Evolutionary conservation across 2,329 filamentous ascomycete species (phyloP), one percentile per base, ranked within the genome.

Genomic region (Verticillium dahliae): DNA sequence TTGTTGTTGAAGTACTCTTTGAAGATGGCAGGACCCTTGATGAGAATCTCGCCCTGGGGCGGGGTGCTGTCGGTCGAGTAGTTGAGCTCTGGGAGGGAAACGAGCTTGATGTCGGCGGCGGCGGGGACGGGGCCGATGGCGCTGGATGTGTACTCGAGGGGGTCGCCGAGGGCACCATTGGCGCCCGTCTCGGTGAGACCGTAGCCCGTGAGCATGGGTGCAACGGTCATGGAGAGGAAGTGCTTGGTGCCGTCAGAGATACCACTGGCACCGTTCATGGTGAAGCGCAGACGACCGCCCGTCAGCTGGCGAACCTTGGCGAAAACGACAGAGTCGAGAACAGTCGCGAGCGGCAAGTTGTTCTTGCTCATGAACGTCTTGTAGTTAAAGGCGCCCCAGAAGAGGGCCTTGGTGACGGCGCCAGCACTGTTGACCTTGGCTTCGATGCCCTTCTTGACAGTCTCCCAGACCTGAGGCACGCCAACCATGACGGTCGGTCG

Each of bases 391-490:
- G 86, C 85, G 39, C 80, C 80, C 85, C 85, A 88, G 82, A 99
- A 99, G 65, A 98, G 77, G 69, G 88, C 87, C 76, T 82, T 88
- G 62, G 89, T 83, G 52, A 98, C 62, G n/a, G 83, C 75, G 69
- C 87, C 88, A 64, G 89, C 84, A 62, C 83, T 79, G 71, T 90
- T 89, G 63, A 98, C 88, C 75, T 92, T 92, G 69, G 80, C 78
- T 66, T 94, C 80, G 69, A 99, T 90, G 60, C 95, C 95, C 81
- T 99, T 99, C 81, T 92, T 94, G 70, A 99, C 90, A 1, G 91
- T 93, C 78, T 99, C 95, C 93, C 94, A 99, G 37, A 99, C 90
- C 62, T 96, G 93, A 1, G 95, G 95, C 3, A 99, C 95, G 74
- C 95, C 95, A 45, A 97, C 90, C 73, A 99, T 85, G 72, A 97